Evolutionary conservation across 2,329 filamentous ascomycete genomes (phyloP), one percentile per base, ranked within the genome.

Genomic region (Ceratocystiopsis sp.): DNA sequence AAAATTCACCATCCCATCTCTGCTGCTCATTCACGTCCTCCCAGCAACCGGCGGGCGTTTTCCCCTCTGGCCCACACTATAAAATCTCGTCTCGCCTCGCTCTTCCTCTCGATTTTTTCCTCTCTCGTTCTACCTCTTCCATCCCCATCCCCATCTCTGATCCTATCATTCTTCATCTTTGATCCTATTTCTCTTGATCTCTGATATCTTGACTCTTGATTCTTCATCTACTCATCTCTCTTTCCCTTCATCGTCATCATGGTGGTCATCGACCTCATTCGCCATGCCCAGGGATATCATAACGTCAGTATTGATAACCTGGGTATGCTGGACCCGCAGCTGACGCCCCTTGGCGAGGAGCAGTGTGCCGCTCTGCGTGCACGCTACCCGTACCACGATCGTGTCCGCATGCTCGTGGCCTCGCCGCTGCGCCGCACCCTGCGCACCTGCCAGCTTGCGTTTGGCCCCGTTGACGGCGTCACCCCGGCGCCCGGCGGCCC

Each of bases 381-480:
- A 29, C 48, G 52, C 17, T 93, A 93, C 57, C 73, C 80, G 11
- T 60, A 72, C 59, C 78, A 82, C 56, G 62, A 66, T 48, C 60
- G 68, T 35, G 64, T 91, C 54, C 78, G 80, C 5, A 69, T 81
- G 51, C 69, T 93, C 13, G 70, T 86, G 18, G 77, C 84, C 35
- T 91, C 84, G 1, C 85, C 86, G 7, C 69, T 93, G 51, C 78
- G 80, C 41, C 76, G 86, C 48, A 93, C 86, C 2, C 67, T 94
- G 38, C 75, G 84, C 60, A 94, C 86, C 2, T 78, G 80, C 33
- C 67, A 85, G 29, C 62, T 75, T 43, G 71, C 74, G 38, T 93
- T 93, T 58, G 69, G 68, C 16, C 65, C 73, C 0, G 66, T 64
- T 1, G 66, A 74, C 42, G 53, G 65, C 18, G 45, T 51, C 7